Base-by-base conservation (phyloP, 2,329 filamentous ascomycete genomes). In the Sordariomycetes sp. region DNA sequence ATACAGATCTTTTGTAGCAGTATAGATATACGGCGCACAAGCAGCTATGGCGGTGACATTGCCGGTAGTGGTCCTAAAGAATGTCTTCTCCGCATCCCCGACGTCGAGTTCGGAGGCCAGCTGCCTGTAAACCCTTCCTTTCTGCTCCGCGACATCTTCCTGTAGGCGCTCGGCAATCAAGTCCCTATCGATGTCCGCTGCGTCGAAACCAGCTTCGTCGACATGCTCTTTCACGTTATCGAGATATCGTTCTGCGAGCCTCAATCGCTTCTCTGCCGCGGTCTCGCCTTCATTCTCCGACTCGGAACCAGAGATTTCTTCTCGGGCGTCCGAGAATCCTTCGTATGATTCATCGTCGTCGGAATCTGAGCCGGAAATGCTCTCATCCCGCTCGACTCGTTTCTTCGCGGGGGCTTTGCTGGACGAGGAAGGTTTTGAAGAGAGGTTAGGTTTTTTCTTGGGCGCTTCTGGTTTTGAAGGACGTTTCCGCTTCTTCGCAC, bases 91-190 rank as follows among this genome's bases (percentile, higher is more conserved):
- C 24, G 83, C 81, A 21, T 68, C 62, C 33, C 64, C 64, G 53
- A 93, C 82, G 41, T 80, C 75, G 42, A 94, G 68, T 44, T 84
- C 73, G 16, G 72, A 65, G 23, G 84, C 83, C 46, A 98, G 74
- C 54, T 77, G 75, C 33, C 86, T 75, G 62, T 94, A 96, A 32
- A 94, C 72, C 47, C 82, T 82, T 38, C 92, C 92, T 63, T 95
- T 95, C 36, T 77, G 76, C 61, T 95, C 92, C 34, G 92, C 80
- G 28, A 92, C 85, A 54, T 96, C 92, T 60, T 95, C 86, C 58
- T 90, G 79, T 47, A 98, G 65, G 46, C 88, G 70, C 57, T 94
- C 85, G 27, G 90, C 87, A 48, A 98, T 88, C 47, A 95, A 64
- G 53, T 98, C 92, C 39, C 82, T 73, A 61, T 96, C 92, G 38